Conservation (phyloP, 1,284 basidiomycete genomes). For the Paramarasmius palmivorus region DNA sequence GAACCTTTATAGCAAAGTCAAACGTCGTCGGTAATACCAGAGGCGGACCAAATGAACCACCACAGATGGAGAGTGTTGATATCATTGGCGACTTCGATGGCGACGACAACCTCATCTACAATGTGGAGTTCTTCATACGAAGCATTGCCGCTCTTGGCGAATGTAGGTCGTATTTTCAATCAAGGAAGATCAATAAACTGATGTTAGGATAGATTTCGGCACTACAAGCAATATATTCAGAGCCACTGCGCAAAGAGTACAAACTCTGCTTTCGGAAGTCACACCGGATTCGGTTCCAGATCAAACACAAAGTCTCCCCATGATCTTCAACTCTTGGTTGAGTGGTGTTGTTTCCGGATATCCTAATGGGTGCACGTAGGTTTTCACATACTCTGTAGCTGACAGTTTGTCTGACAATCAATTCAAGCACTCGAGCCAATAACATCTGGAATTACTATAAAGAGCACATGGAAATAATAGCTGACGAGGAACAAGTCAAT, state of each 20-base stretch:
- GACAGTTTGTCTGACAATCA: not conserved
- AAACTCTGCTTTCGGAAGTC: not conserved
- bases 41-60: constrained; percentile 8
- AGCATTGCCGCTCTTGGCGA: constrained; percentile 16
- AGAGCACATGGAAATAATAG: not conserved
- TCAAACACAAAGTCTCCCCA: not conserved
- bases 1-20: constrained; percentile 14
- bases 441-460: not conserved
- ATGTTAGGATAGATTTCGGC: not conserved
- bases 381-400: not conserved
- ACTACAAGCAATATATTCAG: not conserved
- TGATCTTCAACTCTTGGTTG: not conserved
- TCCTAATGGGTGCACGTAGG: not conserved
- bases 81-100: constrained; percentile 7
- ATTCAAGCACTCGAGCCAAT: not conserved
- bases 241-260: not conserved
- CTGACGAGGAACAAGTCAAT: not conserved
- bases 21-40: constrained; percentile 14
- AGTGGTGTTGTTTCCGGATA: not conserved
- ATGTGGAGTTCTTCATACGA: constrained; percentile 13
- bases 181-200: too few species aligned
- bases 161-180: not conserved
- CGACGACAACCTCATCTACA: constrained; percentile 3
- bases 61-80: constrained; percentile 2
- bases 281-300: not conserved